Evolutionary conservation across 257 asterid genomes (phyloP).

Genomic region (Solanum sejunctum): DNA sequence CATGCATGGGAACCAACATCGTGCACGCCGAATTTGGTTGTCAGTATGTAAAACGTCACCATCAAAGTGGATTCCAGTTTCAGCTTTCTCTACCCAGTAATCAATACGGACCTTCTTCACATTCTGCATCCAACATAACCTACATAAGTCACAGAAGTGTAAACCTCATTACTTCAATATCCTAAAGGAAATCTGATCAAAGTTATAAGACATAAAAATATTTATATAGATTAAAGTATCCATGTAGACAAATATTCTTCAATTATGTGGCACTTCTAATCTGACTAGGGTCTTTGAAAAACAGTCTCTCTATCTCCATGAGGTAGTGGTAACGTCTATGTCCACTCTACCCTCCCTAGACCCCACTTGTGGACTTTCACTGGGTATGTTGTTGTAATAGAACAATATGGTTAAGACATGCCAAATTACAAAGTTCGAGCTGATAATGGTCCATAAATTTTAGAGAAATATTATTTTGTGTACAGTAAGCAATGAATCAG

Average conservation of each 20-base stretch:
- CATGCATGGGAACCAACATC: conserved; percentile 99
- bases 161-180: conserved; percentile 20
- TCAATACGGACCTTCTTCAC: conserved; percentile 69
- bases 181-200: conserved; percentile 6
- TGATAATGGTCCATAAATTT: background rate
- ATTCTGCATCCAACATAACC: conserved; percentile 65
- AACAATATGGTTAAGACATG: background rate
- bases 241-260: background rate
- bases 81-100: conserved; percentile 98
- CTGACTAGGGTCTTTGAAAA: background rate
- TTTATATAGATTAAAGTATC: background rate
- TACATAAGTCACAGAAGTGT: conserved; percentile 31
- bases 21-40: conserved; percentile 95
- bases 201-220: background rate
- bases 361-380: too few relatives aligned
- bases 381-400: too few relatives aligned
- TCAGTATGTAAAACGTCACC: conserved; percentile 73
- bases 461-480: background rate
- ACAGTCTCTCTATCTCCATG: too few relatives aligned
- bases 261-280: background rate
- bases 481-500: background rate
- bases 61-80: conserved; percentile 85
- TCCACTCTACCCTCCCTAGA: too few relatives aligned
- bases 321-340: too few relatives aligned
- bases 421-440: background rate